Evolutionary conservation across 2,329 filamentous ascomycete species (phyloP).

Genomic region (Westerdykella sp.): DNA sequence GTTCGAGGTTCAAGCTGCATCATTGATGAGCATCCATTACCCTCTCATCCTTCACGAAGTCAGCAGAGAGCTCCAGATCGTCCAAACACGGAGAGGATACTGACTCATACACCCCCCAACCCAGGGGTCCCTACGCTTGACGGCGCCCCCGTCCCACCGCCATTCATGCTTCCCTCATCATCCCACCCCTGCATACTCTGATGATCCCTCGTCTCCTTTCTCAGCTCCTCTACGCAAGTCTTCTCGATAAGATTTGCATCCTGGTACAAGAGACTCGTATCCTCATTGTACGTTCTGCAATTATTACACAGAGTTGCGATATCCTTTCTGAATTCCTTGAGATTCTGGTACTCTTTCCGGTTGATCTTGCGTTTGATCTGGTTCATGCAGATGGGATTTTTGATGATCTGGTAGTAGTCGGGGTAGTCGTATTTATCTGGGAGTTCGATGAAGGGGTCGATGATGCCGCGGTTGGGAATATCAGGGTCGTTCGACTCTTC

Average conservation of each 20-base stretch:
- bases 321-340: slow-evolving; percentile 76
- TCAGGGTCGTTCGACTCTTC: slow-evolving; percentile 60
- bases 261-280: slow-evolving; percentile 82
- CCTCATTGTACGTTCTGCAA: slow-evolving; percentile 94
- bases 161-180: slow-evolving; percentile 43
- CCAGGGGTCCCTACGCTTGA: slow-evolving; percentile 57
- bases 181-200: slow-evolving; percentile 55
- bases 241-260: slow-evolving; percentile 87
- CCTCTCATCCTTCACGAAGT: too few relatives aligned
- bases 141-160: slow-evolving; percentile 42
- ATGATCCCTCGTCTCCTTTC: slow-evolving; percentile 48
- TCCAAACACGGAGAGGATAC: too few relatives aligned
- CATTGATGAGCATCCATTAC: too few relatives aligned
- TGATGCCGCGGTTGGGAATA: slow-evolving; percentile 67
- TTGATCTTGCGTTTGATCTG: slow-evolving; percentile 93
- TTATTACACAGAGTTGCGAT: slow-evolving; percentile 81
- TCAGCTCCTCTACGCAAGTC: slow-evolving; percentile 48
- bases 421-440: slow-evolving; percentile 85
- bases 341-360: slow-evolving; percentile 80
- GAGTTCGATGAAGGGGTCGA: slow-evolving; percentile 88
- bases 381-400: slow-evolving; percentile 91
- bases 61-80: too few relatives aligned
- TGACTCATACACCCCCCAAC: too few relatives aligned
- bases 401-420: slow-evolving; percentile 92
- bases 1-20: too few relatives aligned